Percentiles rank a stretch among this genome's conserved stretches.
Evolutionary conservation across 2,329 filamentous ascomycete genomes (phyloP).

Genomic region (Trichothecium sympodiale): DNA sequence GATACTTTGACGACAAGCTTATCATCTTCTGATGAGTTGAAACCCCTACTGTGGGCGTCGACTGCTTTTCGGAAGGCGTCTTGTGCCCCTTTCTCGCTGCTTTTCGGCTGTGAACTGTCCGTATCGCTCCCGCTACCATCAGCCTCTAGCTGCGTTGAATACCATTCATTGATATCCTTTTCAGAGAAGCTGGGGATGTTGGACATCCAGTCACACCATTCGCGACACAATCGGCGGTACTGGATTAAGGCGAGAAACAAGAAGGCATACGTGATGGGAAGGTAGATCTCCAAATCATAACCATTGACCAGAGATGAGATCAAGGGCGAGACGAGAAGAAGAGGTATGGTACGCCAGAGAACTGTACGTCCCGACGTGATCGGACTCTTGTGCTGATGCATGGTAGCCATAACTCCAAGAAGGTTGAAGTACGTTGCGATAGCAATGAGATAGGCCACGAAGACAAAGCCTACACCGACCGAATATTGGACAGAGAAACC

Average conservation of each 20-base stretch:
- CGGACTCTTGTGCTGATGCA: slow-evolving; percentile 41
- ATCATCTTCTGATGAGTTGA: slow-evolving; percentile 3
- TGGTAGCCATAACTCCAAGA: slow-evolving; percentile 41
- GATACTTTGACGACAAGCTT: slow-evolving; percentile 11
- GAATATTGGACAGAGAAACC: slow-evolving; percentile 33
- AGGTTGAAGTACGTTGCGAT: slow-evolving; percentile 48
- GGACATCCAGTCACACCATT: slow-evolving; percentile 48
- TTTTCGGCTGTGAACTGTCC: slow-evolving; percentile 5
- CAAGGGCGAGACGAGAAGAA: slow-evolving; percentile 45
- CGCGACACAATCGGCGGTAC: slow-evolving; percentile 39
- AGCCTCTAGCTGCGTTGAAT: slow-evolving; percentile 17
- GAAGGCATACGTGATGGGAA: slow-evolving; percentile 41
- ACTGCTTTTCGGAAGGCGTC: slow-evolving; percentile 23
- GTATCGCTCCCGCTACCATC: slow-evolving; percentile 3
- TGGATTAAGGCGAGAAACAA: slow-evolving; percentile 37
- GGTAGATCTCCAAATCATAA: slow-evolving; percentile 45
- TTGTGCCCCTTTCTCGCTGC: slow-evolving; percentile 8
- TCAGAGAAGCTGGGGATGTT: slow-evolving; percentile 37
- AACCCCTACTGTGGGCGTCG: slow-evolving; percentile 12
- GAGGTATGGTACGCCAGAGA: slow-evolving; percentile 42
- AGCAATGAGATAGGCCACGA: slow-evolving; percentile 46
- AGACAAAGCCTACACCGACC: slow-evolving; percentile 37
- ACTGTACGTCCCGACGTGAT: slow-evolving; percentile 46
- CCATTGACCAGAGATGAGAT: slow-evolving; percentile 39
- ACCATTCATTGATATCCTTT: slow-evolving; percentile 38